Percentiles rank a stretch among this genome's conserved stretches.
phyloP scores from a whole-genome alignment of 2,329 filamentous ascomycete genomes.

The Xylariales sp. region DNA sequence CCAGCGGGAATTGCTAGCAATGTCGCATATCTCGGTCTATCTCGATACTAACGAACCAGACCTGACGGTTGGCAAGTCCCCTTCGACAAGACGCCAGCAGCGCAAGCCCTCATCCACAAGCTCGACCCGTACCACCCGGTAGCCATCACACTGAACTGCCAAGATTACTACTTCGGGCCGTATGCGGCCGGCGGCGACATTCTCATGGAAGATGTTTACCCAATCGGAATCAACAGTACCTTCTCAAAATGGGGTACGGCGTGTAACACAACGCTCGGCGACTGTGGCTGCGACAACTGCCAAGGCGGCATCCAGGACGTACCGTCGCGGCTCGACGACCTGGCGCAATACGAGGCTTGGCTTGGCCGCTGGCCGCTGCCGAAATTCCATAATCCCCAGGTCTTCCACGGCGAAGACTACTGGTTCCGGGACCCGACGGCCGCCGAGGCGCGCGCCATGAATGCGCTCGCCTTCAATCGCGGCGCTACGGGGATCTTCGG shows the following conservation, averaged over 20 bases:
- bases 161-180: slow-evolving; percentile 68
- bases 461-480: slow-evolving; percentile 58
- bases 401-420: slow-evolving; percentile 61
- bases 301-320: slow-evolving; percentile 65
- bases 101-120: slow-evolving; percentile 53
- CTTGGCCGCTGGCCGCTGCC: slow-evolving; percentile 56
- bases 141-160: slow-evolving; percentile 69
- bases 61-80: slow-evolving; percentile 68
- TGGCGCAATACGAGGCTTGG: slow-evolving; percentile 54
- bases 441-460: slow-evolving; percentile 59
- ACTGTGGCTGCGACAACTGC: slow-evolving; percentile 73
- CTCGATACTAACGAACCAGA: slow-evolving; percentile 41
- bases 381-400: slow-evolving; percentile 59
- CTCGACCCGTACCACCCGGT: slow-evolving; percentile 72
- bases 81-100: slow-evolving; percentile 57
- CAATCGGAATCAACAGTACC: slow-evolving; percentile 66
- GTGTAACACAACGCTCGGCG: slow-evolving; percentile 69
- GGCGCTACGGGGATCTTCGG: slow-evolving; percentile 57
- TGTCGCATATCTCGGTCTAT: not conserved
- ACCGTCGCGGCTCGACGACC: slow-evolving; percentile 53
- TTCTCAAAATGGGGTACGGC: slow-evolving; percentile 66
- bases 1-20: not conserved
- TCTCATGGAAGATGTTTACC: slow-evolving; percentile 70
- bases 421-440: slow-evolving; percentile 59
- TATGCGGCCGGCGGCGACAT: slow-evolving; percentile 68